Evolutionary conservation across 208 protist species (phyloP).

Genomic region (Leishmania mexicana): DNA sequence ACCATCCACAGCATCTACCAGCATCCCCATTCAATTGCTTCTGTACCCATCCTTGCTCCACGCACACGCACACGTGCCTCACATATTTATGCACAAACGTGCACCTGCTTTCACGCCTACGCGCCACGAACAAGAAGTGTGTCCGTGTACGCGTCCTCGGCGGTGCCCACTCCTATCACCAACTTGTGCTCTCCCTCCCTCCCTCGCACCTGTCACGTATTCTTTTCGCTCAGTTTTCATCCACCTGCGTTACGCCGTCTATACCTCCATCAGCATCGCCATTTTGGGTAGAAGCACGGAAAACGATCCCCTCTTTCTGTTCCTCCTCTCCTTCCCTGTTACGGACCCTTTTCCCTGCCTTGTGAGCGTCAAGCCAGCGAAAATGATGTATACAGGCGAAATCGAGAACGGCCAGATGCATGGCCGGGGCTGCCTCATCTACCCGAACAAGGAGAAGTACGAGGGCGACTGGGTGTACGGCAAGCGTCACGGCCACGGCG

Average conservation of each 20-base stretch:
- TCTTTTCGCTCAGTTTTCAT: not conserved
- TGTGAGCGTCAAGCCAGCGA: slow-evolving; percentile 14
- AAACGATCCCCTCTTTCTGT: not conserved
- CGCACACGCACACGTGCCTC: not conserved
- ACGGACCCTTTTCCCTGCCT: not conserved
- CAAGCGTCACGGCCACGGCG: slow-evolving; percentile 93
- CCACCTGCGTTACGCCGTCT: not conserved
- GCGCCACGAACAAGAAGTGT: not conserved
- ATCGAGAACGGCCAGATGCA: slow-evolving; percentile 97
- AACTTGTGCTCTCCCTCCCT: slow-evolving; percentile 1
- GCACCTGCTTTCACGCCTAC: not conserved
- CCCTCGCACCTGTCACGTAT: slow-evolving; percentile 1
- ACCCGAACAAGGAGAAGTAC: slow-evolving; percentile 94
- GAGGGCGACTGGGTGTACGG: slow-evolving; percentile 95
- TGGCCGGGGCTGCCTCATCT: slow-evolving; percentile 93
- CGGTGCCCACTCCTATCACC: not conserved
- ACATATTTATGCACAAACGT: not conserved
- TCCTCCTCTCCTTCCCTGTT: not conserved
- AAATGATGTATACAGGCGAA: slow-evolving; percentile 96
- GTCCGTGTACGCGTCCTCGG: not conserved
- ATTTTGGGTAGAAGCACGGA: not conserved
- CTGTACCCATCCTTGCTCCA: not conserved
- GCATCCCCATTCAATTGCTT: not conserved
- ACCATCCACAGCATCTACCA: not conserved
- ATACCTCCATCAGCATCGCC: not conserved